Evolutionary conservation across 2,329 filamentous ascomycete genomes (phyloP).

Genomic region (Calonectria henricotiae): DNA sequence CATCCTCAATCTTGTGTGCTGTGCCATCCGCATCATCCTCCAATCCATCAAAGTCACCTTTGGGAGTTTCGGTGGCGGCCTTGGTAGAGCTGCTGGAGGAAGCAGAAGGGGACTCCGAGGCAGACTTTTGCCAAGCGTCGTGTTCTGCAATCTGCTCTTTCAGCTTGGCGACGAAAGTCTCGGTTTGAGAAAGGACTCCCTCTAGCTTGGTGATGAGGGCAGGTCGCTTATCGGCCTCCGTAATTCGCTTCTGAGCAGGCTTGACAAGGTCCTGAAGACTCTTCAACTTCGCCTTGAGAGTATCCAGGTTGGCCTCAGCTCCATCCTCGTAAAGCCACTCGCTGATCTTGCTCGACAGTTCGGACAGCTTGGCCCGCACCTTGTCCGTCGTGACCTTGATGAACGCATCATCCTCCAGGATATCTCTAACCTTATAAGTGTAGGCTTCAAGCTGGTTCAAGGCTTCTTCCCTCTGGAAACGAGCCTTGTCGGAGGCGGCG

Average conservation of each 20-base stretch:
- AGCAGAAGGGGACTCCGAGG: slow-evolving; percentile 65
- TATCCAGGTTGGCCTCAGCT: slow-evolving; percentile 80
- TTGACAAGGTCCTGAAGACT: slow-evolving; percentile 83
- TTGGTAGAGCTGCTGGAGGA: slow-evolving; percentile 63
- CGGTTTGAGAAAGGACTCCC: slow-evolving; percentile 80
- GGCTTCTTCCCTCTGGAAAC: slow-evolving; percentile 85
- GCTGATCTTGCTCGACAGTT: slow-evolving; percentile 78
- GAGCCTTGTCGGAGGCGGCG: slow-evolving; percentile 86
- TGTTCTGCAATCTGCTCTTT: slow-evolving; percentile 80
- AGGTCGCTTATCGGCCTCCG: slow-evolving; percentile 82
- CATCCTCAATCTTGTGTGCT: slow-evolving; percentile 64
- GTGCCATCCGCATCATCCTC: slow-evolving; percentile 77
- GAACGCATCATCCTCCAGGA: slow-evolving; percentile 85
- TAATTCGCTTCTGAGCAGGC: slow-evolving; percentile 82
- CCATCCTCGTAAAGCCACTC: slow-evolving; percentile 96
- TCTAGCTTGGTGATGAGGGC: slow-evolving; percentile 78
- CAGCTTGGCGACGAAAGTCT: slow-evolving; percentile 79
- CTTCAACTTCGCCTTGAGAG: slow-evolving; percentile 83
- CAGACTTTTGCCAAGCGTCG: slow-evolving; percentile 73
- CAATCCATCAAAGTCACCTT: slow-evolving; percentile 79
- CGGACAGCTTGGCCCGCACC: slow-evolving; percentile 78
- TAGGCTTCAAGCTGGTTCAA: slow-evolving; percentile 95
- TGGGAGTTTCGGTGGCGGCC: slow-evolving; percentile 65
- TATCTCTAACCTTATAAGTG: slow-evolving; percentile 90
- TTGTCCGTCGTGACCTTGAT: slow-evolving; percentile 78